Evolutionary conservation across 192 early-diverging fungal genomes (phyloP).

Genomic region (Backusella mclennaniae): DNA sequence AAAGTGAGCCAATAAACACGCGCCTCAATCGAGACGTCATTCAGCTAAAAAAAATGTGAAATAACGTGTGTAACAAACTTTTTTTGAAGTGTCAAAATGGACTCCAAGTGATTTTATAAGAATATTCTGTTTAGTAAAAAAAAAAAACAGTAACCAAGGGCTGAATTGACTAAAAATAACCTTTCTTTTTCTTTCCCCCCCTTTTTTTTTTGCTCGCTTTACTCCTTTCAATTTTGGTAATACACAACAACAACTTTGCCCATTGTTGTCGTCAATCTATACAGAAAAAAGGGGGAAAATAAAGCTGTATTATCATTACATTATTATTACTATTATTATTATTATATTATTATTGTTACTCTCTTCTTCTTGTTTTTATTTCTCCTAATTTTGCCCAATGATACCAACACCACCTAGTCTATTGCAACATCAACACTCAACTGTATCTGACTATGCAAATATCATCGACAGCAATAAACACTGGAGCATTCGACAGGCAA

Average conservation of each 20-base stretch:
- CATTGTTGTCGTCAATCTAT: background rate
- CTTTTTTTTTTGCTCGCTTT: background rate
- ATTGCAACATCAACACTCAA: background rate
- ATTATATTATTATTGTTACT: background rate
- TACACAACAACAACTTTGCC: background rate
- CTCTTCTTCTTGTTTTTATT: background rate
- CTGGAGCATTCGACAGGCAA: conserved; percentile 36
- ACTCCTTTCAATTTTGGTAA: background rate
- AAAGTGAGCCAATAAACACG: background rate
- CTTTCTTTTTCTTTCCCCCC: background rate
- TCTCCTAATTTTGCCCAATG: background rate
- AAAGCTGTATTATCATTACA: background rate
- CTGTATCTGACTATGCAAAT: background rate
- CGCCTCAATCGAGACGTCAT: background rate
- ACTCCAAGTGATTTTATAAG: background rate
- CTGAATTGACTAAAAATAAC: background rate
- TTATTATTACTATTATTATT: background rate
- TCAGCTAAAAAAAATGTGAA: background rate
- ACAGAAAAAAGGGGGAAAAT: background rate
- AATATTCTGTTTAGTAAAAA: background rate
- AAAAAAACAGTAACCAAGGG: background rate
- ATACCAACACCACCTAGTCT: background rate
- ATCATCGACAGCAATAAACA: background rate
- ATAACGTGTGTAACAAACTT: background rate
- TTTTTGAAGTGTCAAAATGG: background rate